phyloP scores from a whole-genome alignment of 306 rosid genomes.

The Vachellia collinsii region DNA sequence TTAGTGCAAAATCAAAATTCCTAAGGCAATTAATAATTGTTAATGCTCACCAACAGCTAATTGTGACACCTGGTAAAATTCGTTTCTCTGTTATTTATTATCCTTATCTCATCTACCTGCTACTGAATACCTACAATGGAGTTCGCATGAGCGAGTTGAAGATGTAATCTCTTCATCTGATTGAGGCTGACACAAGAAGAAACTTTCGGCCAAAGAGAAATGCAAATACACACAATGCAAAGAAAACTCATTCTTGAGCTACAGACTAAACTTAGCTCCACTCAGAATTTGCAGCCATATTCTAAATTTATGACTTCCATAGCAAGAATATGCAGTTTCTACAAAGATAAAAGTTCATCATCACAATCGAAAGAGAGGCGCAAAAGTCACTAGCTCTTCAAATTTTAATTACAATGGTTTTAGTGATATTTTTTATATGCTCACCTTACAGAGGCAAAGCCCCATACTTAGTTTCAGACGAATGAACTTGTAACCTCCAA shows the following conservation, averaged over 20 bases:
- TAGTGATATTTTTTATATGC: conserved; percentile 22
- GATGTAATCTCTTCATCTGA: conserved; percentile 8
- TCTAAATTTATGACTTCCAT: background rate
- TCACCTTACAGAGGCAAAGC: conserved; percentile 68
- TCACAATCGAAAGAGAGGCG: background rate
- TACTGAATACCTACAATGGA: conserved; percentile 8
- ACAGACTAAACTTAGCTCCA: background rate
- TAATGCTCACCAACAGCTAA: conserved; percentile 11
- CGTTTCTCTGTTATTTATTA: conserved; percentile 14
- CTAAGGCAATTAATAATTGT: conserved; percentile 14
- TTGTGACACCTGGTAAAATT: conserved; percentile 10
- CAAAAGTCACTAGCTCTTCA: background rate
- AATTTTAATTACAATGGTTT: conserved; percentile 22
- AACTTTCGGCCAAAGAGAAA: conserved; percentile 15
- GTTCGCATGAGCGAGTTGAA: conserved; percentile 11
- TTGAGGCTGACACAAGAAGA: background rate
- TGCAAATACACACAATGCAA: background rate
- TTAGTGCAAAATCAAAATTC: conserved; percentile 3
- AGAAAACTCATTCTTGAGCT: background rate
- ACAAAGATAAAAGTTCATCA: background rate
- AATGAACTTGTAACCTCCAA: conserved; percentile 38
- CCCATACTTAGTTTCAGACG: conserved; percentile 64
- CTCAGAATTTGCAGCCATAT: background rate
- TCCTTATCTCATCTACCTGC: conserved; percentile 18
- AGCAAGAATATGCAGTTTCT: background rate